phyloP scores from a whole-genome alignment of 129 eudicot species.

The Mikania micrantha region DNA sequence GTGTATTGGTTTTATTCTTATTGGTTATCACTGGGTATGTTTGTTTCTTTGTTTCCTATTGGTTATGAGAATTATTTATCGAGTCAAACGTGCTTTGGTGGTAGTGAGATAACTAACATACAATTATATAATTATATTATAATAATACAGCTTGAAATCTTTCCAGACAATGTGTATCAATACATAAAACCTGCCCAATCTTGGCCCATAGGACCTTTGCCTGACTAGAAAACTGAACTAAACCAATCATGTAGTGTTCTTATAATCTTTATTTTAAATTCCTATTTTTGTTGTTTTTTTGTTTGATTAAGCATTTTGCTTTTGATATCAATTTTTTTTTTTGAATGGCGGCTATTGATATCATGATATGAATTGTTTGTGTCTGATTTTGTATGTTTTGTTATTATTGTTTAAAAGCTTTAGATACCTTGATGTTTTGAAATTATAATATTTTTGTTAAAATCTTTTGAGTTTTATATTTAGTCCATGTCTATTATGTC shows the following conservation, averaged over 20 bases:
- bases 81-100: conserved; percentile 1
- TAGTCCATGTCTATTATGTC: neutral
- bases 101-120: neutral
- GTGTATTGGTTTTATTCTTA: neutral
- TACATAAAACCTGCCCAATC: neutral
- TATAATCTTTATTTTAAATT: neutral
- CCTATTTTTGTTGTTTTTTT: neutral
- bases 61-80: neutral
- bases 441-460: neutral
- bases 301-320: neutral
- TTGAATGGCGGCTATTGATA: conserved; percentile 1
- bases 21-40: neutral
- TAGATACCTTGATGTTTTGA: neutral
- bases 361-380: neutral
- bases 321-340: neutral
- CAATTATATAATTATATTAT: neutral
- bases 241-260: neutral
- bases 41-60: too few species aligned
- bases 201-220: neutral
- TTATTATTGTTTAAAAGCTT: neutral
- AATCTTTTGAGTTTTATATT: neutral
- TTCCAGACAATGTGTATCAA: neutral
- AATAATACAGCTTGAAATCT: neutral
- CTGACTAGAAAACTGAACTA: neutral
- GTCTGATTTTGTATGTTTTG: neutral